Evolutionary conservation across 2,329 filamentous ascomycete species (phyloP).

Genomic region (Claviceps purpurea): DNA sequence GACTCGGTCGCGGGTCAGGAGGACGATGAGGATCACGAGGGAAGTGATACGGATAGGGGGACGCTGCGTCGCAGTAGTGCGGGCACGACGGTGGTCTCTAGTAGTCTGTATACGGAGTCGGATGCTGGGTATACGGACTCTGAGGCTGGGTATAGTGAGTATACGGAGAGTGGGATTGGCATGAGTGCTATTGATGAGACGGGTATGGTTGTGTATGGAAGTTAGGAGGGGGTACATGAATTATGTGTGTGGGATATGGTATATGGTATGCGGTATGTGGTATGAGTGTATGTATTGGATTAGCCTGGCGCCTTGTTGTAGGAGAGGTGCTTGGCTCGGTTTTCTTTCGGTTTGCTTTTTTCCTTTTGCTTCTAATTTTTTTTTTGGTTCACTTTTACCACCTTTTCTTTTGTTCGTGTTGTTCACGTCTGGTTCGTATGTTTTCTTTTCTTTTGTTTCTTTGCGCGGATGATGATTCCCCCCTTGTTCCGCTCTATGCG

Average conservation of each 20-base stretch:
- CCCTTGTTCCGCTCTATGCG: background rate
- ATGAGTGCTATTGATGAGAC: conserved; percentile 12
- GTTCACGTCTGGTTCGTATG: background rate
- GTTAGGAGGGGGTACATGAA: background rate
- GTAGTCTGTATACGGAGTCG: conserved; percentile 23
- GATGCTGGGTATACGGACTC: conserved; percentile 17
- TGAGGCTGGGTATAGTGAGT: conserved; percentile 29
- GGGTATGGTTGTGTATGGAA: conserved; percentile 22
- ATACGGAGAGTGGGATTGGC: conserved; percentile 29
- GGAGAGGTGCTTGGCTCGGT: too few relatives aligned
- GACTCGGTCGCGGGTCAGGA: conserved; percentile 9
- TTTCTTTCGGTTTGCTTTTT: too few relatives aligned
- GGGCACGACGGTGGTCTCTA: conserved; percentile 34
- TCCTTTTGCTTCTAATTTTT: background rate
- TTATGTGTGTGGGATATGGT: background rate
- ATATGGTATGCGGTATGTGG: background rate
- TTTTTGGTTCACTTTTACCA: background rate
- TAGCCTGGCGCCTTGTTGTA: background rate
- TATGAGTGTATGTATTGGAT: background rate
- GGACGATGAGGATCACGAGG: conserved; percentile 3
- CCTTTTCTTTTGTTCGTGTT: background rate
- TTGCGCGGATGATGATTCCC: background rate
- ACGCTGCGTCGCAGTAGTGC: conserved; percentile 35
- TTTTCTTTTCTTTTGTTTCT: background rate
- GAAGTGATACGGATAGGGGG: conserved; percentile 39